A percentile compares a stretch with the other conserved stretches of the same genome.
phyloP scores from a whole-genome alignment of 179 eudicot genomes.

The Beta corolliflora region DNA sequence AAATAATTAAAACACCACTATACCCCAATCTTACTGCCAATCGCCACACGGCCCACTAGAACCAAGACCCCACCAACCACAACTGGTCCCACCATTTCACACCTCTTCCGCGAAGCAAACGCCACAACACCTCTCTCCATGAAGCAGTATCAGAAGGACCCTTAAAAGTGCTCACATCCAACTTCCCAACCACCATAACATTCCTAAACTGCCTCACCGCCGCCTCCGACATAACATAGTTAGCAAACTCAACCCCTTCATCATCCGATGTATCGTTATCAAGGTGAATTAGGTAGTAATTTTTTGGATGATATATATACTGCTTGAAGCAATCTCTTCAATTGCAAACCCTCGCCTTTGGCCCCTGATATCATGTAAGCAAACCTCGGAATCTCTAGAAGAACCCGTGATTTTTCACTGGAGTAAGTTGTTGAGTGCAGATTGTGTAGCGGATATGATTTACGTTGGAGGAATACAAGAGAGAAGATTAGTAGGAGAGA shows the following conservation, averaged over 20 bases:
- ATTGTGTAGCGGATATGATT: slow-evolving; percentile 6
- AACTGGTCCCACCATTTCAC: no score
- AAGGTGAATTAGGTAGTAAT: slow-evolving; percentile 71
- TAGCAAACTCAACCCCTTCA: slow-evolving; percentile 67
- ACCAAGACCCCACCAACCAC: no score
- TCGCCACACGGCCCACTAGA: no score
- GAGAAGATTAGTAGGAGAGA: slow-evolving; percentile 36
- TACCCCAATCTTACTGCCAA: no score
- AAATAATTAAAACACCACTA: no score
- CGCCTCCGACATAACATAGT: slow-evolving; percentile 44
- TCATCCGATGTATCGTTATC: slow-evolving; percentile 64
- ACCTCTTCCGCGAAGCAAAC: no score
- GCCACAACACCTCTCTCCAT: no score
- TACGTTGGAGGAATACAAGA: slow-evolving; percentile 24
- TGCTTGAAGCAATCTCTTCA: slow-evolving; percentile 69
- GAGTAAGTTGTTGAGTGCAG: background rate
- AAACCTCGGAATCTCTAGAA: slow-evolving; percentile 59
- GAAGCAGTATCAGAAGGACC: slow-evolving; percentile 76
- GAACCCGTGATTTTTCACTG: no score
- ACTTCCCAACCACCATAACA: slow-evolving; percentile 75
- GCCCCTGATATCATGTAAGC: slow-evolving; percentile 80
- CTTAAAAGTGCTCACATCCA: slow-evolving; percentile 64
- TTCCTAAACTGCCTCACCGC: slow-evolving; percentile 46
- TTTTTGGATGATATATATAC: slow-evolving; percentile 81
- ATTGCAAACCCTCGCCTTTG: slow-evolving; percentile 44